These are phyloP conservation scores for Jatropha podagrica DNA, from an alignment of 441 rosid genomes.

Conservation along the genomic window DNA sequence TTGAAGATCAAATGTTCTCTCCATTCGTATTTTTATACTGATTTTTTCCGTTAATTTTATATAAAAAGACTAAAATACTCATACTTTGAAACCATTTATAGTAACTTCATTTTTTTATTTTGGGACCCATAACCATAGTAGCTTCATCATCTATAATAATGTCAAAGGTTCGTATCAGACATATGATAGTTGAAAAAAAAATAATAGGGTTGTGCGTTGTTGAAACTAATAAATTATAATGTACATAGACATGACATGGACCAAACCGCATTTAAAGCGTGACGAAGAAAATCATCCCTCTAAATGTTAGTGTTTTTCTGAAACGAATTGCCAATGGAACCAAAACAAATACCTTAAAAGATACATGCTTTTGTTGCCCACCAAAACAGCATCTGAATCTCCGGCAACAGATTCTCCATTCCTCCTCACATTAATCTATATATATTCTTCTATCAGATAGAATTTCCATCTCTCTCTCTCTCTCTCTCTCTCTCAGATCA, in stretches of 20 bases:
- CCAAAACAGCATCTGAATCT: slow-evolving; percentile 1
- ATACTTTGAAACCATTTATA: too few relatives aligned
- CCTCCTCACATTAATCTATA: too few relatives aligned
- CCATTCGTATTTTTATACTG: too few relatives aligned
- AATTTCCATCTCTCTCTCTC: too few relatives aligned
- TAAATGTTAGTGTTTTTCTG: background rate
- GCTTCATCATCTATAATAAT: too few relatives aligned
- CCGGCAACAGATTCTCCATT: background rate
- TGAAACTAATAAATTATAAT: background rate
- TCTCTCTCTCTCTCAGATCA: background rate
- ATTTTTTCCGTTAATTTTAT: too few relatives aligned
- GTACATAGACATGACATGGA: background rate
- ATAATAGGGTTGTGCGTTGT: background rate
- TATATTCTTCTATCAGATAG: background rate
- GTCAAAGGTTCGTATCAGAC: too few relatives aligned
- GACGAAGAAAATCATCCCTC: background rate
- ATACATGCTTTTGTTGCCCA: slow-evolving; percentile 11
- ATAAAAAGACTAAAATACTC: too few relatives aligned
- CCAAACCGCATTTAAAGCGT: background rate
- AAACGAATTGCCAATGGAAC: background rate
- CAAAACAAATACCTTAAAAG: background rate
- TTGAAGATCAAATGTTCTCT: too few relatives aligned
- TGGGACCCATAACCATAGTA: too few relatives aligned
- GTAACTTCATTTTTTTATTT: too few relatives aligned
- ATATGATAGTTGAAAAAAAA: too few relatives aligned